Percentiles rank a stretch among this genome's conserved stretches.
These are phyloP conservation scores for Trifolium pratense DNA, from an alignment of 306 rosid genomes.

Conservation along the genomic window DNA sequence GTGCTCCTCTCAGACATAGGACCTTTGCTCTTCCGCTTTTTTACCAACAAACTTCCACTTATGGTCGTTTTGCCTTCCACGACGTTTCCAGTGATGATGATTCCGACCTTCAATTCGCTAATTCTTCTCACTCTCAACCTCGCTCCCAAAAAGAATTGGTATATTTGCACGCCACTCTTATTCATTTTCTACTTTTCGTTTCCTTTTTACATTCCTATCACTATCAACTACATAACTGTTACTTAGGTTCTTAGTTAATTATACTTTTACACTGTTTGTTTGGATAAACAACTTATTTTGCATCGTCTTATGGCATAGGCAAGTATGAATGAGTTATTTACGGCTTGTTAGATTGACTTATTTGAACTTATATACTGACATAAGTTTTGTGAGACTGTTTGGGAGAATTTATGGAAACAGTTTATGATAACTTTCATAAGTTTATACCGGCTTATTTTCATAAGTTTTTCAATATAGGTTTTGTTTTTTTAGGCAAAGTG, in stretches of 20 bases:
- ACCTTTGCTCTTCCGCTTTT: conserved; percentile 49
- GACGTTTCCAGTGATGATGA: conserved; percentile 77
- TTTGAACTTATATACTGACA: no score
- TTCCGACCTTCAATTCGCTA: conserved; percentile 62
- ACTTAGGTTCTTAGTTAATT: neutral
- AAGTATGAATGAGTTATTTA: no score
- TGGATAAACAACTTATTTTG: no score
- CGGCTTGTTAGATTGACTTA: no score
- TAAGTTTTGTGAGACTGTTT: no score
- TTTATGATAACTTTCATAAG: no score
- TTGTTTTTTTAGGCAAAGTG: no score
- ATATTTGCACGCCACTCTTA: neutral
- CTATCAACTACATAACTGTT: neutral
- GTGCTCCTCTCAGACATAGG: conserved; percentile 37
- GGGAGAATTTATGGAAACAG: no score
- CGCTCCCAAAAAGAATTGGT: conserved; percentile 55
- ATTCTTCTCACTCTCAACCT: conserved; percentile 42
- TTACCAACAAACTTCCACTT: conserved; percentile 57
- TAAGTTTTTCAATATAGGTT: no score
- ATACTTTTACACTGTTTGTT: neutral
- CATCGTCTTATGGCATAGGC: no score
- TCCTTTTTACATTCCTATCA: neutral
- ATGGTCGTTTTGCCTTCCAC: conserved; percentile 74
- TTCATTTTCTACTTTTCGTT: neutral
- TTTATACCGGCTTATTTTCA: no score